Percentiles rank a stretch among this genome's conserved stretches.
These are phyloP conservation scores for Phallus indusiatus DNA, from an alignment of 768 basidiomycete species.

Conservation along the genomic window DNA sequence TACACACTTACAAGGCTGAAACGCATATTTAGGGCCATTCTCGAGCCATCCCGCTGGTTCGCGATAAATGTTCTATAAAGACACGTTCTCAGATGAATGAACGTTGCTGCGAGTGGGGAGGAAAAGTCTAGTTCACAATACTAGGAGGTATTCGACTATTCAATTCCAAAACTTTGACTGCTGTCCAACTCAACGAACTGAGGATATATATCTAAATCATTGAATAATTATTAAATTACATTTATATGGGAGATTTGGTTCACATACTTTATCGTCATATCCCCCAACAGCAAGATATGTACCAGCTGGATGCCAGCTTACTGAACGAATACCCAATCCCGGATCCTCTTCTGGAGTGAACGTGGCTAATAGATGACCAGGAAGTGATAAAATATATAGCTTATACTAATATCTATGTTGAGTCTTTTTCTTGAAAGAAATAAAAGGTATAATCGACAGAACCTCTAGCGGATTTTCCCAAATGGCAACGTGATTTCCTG, in stretches of 20 bases:
- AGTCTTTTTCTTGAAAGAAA: not conserved
- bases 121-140: constrained; percentile 35
- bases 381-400: constrained; percentile 56
- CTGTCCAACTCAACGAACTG: constrained; percentile 67
- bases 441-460: constrained; percentile 14
- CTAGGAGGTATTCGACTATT: constrained; percentile 43
- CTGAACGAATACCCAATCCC: constrained; percentile 70
- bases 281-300: constrained; percentile 74
- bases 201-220: constrained; percentile 57
- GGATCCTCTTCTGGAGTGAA: constrained; percentile 71
- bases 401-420: constrained; percentile 48
- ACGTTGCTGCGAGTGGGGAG: not conserved
- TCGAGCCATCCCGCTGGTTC: constrained; percentile 83
- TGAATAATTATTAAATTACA: not conserved
- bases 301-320: constrained; percentile 82
- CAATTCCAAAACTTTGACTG: constrained; percentile 53
- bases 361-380: constrained; percentile 52
- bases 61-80: constrained; percentile 64
- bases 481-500: constrained; percentile 62
- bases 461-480: constrained; percentile 88
- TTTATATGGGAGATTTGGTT: not conserved
- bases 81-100: constrained; percentile 4
- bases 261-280: constrained; percentile 75
- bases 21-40: constrained; percentile 74
- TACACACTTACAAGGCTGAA: constrained; percentile 64